Evolutionary conservation across 106 monocot species (phyloP), one percentile per base, ranked within the genome.

Genomic region (Dendrobium huoshanense): DNA sequence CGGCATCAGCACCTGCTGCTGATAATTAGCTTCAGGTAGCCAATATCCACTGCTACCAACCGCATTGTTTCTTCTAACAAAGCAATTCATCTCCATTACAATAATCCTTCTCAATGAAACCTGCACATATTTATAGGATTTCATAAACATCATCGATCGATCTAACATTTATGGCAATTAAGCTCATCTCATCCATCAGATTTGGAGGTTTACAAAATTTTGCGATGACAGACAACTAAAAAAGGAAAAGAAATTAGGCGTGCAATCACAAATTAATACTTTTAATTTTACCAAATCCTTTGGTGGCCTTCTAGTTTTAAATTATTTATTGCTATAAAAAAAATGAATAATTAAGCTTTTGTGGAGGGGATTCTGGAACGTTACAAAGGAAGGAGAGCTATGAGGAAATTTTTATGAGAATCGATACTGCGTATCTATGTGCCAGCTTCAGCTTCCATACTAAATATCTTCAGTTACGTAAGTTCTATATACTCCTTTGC

Each of bases 311-410:
- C 64, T 25, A 2, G n/a, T 65, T 65, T 22, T 65, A 65, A 24
- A 8, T 24, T 65, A 65, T 65, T 65, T 65, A 65, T 65, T 65
- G 64, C 64, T 65, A 65, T 65, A 51, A 51, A 51, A 51, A 51
- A 7, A 51, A 51, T 13, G 51, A 51, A 51, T 51, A 51, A 51
- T 15, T 13, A 51, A 51, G 51, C 13, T 51, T 3, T 51, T 13
- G 51, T 51, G 15, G 13, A 13, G 51, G 15, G 2, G 13, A 51
- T 51, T 51, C 15, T 51, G 51, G 13, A 51, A 51, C 51, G 51
- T 51, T 51, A 51, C 51, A 51, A 13, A 51, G 13, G 51, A 13
- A 7, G 5, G 45, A 9, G 9, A 45, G 6, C 45, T 45, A 9
- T 45, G 45, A 9, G 45, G 45, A 6, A 45, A 45, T 45, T 45